Evolutionary conservation across 2,329 filamentous ascomycete genomes (phyloP).

Genomic region (Lithohypha guttulata): DNA sequence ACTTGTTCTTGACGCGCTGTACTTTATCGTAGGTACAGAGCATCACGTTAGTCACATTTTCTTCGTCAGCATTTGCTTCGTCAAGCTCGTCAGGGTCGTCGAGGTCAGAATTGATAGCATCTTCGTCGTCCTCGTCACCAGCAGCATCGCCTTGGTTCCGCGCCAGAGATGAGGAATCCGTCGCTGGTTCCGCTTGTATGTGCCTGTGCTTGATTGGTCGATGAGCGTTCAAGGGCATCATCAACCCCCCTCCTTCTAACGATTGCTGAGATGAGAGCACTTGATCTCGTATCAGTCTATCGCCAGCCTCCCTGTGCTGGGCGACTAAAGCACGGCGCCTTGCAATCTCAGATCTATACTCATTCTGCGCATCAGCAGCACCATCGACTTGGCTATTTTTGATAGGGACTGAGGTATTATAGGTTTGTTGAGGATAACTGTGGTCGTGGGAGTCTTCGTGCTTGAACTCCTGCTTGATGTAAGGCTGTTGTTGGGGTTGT

Average conservation of each 20-base stretch:
- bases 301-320: constrained; percentile 27
- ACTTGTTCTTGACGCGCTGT: constrained; percentile 97
- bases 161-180: constrained; percentile 18
- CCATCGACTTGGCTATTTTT: constrained; percentile 64
- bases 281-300: constrained; percentile 33
- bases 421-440: constrained; percentile 20
- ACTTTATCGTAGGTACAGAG: constrained; percentile 99
- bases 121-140: constrained; percentile 54
- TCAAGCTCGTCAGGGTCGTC: constrained; percentile 88
- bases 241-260: constrained; percentile 37
- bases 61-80: constrained; percentile 79
- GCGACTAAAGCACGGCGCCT: constrained; percentile 32
- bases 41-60: constrained; percentile 79
- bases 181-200: constrained; percentile 11
- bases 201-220: constrained; percentile 27
- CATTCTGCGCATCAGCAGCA: constrained; percentile 48
- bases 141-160: constrained; percentile 46
- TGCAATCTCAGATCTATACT: constrained; percentile 39
- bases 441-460: not conserved
- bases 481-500: constrained; percentile 28
- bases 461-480: constrained; percentile 22
- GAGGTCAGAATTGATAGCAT: constrained; percentile 96
- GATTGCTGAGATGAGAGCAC: constrained; percentile 32
- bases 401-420: constrained; percentile 27
- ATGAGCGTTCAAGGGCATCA: constrained; percentile 33